Base-by-base conservation (phyloP, 1,284 basidiomycete species). In the Ustilago nuda region DNA sequence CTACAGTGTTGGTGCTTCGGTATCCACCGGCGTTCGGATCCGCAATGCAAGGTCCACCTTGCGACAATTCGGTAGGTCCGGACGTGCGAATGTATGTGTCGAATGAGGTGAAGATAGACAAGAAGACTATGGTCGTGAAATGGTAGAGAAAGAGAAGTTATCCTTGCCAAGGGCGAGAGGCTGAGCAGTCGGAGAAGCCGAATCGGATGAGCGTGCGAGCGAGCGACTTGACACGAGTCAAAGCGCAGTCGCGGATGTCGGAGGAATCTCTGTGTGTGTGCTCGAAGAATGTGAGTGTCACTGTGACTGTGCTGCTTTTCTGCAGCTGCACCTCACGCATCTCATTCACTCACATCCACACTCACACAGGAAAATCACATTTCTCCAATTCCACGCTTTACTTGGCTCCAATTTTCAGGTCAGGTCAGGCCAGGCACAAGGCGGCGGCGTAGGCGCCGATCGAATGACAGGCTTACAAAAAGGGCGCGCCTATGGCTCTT, bases 191-290 rank as follows among this genome's bases (percentile, higher is more conserved):
- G 51, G 35, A 19, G 9, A 41, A 50, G 48, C 30, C 30, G 48
- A 30, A 32, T 30, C 48, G 27, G 30, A 50, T 11, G 48, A 50
- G 30, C 27, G 48, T 23, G 12, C 11, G 46, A 50, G 48, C 23
- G 13, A 32, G 11, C 37, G 37, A 39, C n/a, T 32, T 27, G 48
- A 30, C 27, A 50, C 48, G 30, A 45, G 27, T 8, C 37, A 33
- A 50, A 50, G 48, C 48, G 48, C 27, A 50, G 48, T 27, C 23
- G 48, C 30, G 48, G 30, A 50, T 50, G 27, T 23, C 27, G 48
- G 23, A 30, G 48, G 48, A 50, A 50, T 50, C 48, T 15, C 27
- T 32, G 48, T 50, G 48, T 45, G 41, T 45, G 13, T 30, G 27
- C 6, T 30, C 48, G n/a, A 27, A 11, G 27, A 39, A 0, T 23